Evolutionary conservation across 2,329 filamentous ascomycete genomes (phyloP), one percentile per base, ranked within the genome.

Genomic region (Macroventuria anomochaeta): DNA sequence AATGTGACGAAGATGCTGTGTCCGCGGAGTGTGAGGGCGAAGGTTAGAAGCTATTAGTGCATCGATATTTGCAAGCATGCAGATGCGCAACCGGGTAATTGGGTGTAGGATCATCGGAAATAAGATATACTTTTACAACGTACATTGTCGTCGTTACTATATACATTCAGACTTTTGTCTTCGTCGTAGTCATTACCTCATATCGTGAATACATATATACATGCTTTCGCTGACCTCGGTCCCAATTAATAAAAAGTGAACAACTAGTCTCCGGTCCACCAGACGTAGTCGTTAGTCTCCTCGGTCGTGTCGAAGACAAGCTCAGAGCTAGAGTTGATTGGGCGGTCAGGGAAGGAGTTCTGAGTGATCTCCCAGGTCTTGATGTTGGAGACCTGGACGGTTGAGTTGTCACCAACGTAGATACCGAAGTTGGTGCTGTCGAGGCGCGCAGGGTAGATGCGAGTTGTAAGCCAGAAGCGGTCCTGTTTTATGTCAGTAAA

Each of bases 371-470:
- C 59, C 76, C 77, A 80, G n/a, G 74, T 67, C 39, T 70, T 63
- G 23, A 79, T 57, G 34, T 68, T 64, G 12, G 70, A 66, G 6
- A 77, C 70, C 28, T 67, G 63, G 15, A 74, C 76, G 18, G 60
- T 69, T 1, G 70, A 65, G n/a, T 72, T 74, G 7, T 70, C 63
- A 5, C 57, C 72, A 20, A 78, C 70, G 58, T 74, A 80, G 32
- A 80, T 64, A 34, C 78, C 76, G 32, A 76, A 75, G 6, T 75
- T 76, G 1, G 72, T 76, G 48, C 75, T 78, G 59, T 79, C 79
- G 18, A 64, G 68, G 52, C 75, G 74, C 26, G 67, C 68, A 10
- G 79, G 79, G 56, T 81, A 81, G 37, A 81, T 77, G 31, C 79
- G 71, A 4, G 78, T 79, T 25, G 69, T 75, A 31, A 75, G 54